Evolutionary conservation across 2,329 filamentous ascomycete species (phyloP), one percentile per base, ranked within the genome.

Genomic region (Myriosclerotinia scirpicola): DNA sequence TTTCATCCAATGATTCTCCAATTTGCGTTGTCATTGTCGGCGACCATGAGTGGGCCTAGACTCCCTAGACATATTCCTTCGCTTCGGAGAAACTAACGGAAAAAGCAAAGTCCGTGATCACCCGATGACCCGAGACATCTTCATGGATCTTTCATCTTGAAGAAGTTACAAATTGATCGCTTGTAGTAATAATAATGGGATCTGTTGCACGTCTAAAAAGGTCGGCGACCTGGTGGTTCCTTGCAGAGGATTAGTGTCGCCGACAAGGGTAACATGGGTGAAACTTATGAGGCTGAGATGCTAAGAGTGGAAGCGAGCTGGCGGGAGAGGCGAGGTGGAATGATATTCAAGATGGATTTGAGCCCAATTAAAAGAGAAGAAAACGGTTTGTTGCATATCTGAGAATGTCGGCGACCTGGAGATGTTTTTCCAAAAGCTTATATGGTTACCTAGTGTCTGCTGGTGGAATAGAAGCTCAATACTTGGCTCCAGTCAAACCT

Each of bases 141-240:
- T 22, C 44, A 58, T 38, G 22, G 54, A 60, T 50, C 44, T 15
- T n/a, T 5, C 42, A 38, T 50, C 36, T 53, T 63, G 60, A 63
- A 63, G 48, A 63, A 54, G 36, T 54, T 54, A n/a, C 42, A 42
- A 12, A 40, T 54, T 30, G 36, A 54, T 54, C 12, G 12, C 34
- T 54, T 40, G 15, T 8, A 54, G n/a, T n/a, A 52, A 48, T 11
- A 54, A 54, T 36, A 63, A 54, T 30, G 34, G 48, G 48, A 63
- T 40, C 54, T 63, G 60, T 62, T 62, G 59, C 59, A 62, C 46
- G 17, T 62, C 59, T 38, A 9, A 62, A 62, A 62, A 52, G 59
- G 59, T 46, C 56, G 56, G 42, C 56, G 42, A 59, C 42, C 56
- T 59, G 56, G 56, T 59, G 14, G 20, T 44, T 46, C 55, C 56